These are phyloP conservation scores for Typha latifolia DNA, from an alignment of 176 grass and related monocot genomes.

Conservation along the genomic window DNA sequence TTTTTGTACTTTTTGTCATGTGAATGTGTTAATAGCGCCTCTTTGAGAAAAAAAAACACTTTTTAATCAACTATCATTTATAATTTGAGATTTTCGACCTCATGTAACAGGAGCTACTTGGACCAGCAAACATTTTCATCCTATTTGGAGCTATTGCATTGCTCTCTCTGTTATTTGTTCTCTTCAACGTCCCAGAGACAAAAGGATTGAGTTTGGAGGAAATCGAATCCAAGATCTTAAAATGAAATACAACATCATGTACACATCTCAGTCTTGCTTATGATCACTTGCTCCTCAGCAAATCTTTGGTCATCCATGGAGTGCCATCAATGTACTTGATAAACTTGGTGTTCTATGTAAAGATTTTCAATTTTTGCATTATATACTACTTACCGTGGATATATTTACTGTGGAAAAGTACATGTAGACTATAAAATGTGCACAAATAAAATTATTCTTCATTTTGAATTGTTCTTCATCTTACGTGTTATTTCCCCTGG, in stretches of 20 bases:
- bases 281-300: not conserved
- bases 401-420: not conserved
- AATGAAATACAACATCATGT: slow-evolving; percentile 23
- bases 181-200: slow-evolving; percentile 77
- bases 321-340: not conserved
- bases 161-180: slow-evolving; percentile 61
- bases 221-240: slow-evolving; percentile 81
- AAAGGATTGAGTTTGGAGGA: slow-evolving; percentile 97
- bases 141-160: slow-evolving; percentile 78
- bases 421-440: not conserved
- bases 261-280: not conserved
- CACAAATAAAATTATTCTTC: too few species aligned
- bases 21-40: too few species aligned
- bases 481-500: too few species aligned
- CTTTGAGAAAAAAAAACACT: too few species aligned
- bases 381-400: not conserved
- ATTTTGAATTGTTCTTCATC: too few species aligned
- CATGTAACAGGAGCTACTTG: slow-evolving; percentile 51
- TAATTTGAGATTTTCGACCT: not conserved
- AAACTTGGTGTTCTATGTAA: not conserved
- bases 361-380: not conserved
- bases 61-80: not conserved
- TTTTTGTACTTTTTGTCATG: too few species aligned
- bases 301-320: too few species aligned
- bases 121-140: slow-evolving; percentile 80